Percentiles rank a stretch among this genome's conserved stretches.
These are phyloP conservation scores for Xanthoparmelia taractica DNA, from an alignment of 495 filamentous ascomycete genomes.

Conservation along the genomic window DNA sequence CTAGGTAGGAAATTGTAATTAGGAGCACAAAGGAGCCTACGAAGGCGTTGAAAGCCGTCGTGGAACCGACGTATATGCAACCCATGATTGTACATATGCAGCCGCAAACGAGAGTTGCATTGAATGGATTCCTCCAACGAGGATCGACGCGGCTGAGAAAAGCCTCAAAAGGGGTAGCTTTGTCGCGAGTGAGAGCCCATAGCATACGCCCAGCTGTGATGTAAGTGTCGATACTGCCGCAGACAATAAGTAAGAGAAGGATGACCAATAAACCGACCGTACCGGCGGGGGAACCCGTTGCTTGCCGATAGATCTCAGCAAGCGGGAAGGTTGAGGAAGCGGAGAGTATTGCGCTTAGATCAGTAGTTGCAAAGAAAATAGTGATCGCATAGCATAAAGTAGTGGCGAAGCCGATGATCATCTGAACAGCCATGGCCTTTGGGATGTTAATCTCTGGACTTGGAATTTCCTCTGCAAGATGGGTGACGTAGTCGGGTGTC, in stretches of 20 bases:
- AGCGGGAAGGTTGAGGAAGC: constrained; percentile 58
- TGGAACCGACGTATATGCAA: constrained; percentile 63
- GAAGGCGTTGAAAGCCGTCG: constrained; percentile 67
- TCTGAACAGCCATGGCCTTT: constrained; percentile 46
- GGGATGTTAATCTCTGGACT: constrained; percentile 44
- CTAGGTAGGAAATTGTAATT: constrained; percentile 62
- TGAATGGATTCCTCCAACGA: constrained; percentile 54
- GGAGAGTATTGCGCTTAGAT: constrained; percentile 32
- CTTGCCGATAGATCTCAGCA: constrained; percentile 69
- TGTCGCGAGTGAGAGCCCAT: constrained; percentile 74
- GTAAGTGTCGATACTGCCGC: constrained; percentile 44
- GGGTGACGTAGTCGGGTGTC: constrained; percentile 65
- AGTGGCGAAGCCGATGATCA: constrained; percentile 43
- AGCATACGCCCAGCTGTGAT: constrained; percentile 67
- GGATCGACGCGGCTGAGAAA: constrained; percentile 36
- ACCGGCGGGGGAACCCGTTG: constrained; percentile 59
- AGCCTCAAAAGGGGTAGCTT: constrained; percentile 40
- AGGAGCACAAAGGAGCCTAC: constrained; percentile 65
- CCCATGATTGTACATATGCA: constrained; percentile 57
- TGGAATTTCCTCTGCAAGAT: constrained; percentile 77
- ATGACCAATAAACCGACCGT: constrained; percentile 51
- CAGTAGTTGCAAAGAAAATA: constrained; percentile 44
- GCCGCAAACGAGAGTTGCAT: constrained; percentile 56
- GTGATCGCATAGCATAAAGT: constrained; percentile 44
- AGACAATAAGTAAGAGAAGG: constrained; percentile 52